phyloP scores from a whole-genome alignment of 352 stramenopile species.

The Globisporangium nodosum region DNA sequence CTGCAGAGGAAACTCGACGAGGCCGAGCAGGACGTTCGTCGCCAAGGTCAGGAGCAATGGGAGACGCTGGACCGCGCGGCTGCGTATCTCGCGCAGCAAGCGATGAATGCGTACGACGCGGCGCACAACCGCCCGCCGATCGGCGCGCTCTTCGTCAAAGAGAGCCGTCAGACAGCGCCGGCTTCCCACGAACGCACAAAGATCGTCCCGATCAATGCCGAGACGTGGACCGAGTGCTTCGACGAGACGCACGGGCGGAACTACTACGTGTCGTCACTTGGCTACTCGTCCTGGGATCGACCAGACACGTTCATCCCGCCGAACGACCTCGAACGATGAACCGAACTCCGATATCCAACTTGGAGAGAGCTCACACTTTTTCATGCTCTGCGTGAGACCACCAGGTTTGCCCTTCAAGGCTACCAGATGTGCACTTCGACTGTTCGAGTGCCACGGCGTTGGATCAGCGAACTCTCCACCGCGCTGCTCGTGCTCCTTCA shows the following conservation, averaged over 20 bases:
- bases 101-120: constrained; percentile 1
- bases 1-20: constrained; percentile 44
- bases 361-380: no score
- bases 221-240: constrained; percentile 28
- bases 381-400: no score
- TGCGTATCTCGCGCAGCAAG: constrained; percentile 6
- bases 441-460: no score
- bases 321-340: neutral
- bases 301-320: constrained; percentile 1
- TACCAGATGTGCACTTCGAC: no score
- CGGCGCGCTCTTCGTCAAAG: constrained; percentile 7
- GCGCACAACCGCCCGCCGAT: constrained; percentile 1
- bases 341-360: no score
- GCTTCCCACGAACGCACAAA: constrained; percentile 9
- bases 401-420: no score
- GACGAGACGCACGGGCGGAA: constrained; percentile 14
- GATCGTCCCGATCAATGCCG: constrained; percentile 16
- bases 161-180: neutral
- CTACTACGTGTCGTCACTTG: constrained; percentile 30
- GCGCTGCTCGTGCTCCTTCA: no score
- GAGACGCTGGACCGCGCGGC: constrained; percentile 20
- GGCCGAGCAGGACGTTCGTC: constrained; percentile 25
- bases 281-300: constrained; percentile 21
- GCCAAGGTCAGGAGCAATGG: constrained; percentile 32
- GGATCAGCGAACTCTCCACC: no score